Percentiles rank a stretch among this genome's conserved stretches.
phyloP scores from a whole-genome alignment of 352 stramenopile genomes.

The Phytophthora kernoviae region DNA sequence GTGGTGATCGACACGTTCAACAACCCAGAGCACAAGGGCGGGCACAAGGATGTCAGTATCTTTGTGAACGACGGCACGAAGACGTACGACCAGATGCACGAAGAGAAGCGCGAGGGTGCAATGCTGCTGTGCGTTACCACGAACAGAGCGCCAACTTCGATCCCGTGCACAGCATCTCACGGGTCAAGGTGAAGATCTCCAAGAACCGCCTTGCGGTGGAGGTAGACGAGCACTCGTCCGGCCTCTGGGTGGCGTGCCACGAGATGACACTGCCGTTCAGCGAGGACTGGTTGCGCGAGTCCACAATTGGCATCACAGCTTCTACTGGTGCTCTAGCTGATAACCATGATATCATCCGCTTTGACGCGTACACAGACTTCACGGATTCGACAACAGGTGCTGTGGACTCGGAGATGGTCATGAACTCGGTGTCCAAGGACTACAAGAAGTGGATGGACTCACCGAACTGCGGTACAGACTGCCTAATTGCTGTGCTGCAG shows the following conservation, averaged over 20 bases:
- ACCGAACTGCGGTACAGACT: conserved; percentile 77
- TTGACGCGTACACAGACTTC: conserved; percentile 72
- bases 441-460: conserved; percentile 87
- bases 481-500: conserved; percentile 74
- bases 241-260: conserved; percentile 68
- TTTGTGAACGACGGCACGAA: conserved; percentile 85
- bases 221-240: conserved; percentile 64
- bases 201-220: conserved; percentile 62
- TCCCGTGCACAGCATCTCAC: conserved; percentile 80
- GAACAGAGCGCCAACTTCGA: conserved; percentile 81
- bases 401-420: conserved; percentile 70
- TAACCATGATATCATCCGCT: conserved; percentile 87
- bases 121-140: conserved; percentile 80
- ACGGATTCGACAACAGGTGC: conserved; percentile 42
- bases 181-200: conserved; percentile 80
- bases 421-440: conserved; percentile 85
- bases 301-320: conserved; percentile 79
- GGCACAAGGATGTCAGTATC: conserved; percentile 85
- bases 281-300: conserved; percentile 57
- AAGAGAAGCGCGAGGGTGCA: conserved; percentile 74
- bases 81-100: conserved; percentile 66
- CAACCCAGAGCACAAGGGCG: conserved; percentile 82
- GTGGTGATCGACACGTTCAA: conserved; percentile 87
- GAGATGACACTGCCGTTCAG: conserved; percentile 69
- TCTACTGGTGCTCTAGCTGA: conserved; percentile 81